Conservation (phyloP, 2,329 filamentous ascomycete species). For the Colletotrichum musae region DNA sequence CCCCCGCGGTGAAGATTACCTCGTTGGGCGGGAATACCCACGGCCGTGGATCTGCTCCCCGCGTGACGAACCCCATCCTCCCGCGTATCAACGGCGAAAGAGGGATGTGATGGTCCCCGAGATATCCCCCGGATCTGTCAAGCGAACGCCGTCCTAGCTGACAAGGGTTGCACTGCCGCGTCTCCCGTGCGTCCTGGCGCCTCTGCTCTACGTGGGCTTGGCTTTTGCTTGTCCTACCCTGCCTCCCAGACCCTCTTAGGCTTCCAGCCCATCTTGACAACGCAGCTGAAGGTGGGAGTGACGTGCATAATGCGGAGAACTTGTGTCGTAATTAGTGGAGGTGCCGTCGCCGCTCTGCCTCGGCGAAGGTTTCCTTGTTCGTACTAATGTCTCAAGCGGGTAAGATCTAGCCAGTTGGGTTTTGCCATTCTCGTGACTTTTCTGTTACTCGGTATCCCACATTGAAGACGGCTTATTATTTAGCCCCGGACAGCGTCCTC, state of each 20-base stretch:
- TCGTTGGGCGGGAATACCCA: not conserved
- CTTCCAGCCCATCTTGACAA: conserved; percentile 17
- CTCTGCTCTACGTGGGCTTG: conserved; percentile 2
- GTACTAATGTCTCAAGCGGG: conserved; percentile 6
- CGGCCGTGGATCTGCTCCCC: not conserved
- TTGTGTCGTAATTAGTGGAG: conserved; percentile 29
- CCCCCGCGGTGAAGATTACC: conserved; percentile 28
- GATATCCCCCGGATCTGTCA: conserved; percentile 25
- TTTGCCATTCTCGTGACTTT: conserved; percentile 31
- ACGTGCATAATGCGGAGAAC: conserved; percentile 29
- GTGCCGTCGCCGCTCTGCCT: not conserved
- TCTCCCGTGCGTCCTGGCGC: not conserved
- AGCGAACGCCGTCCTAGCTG: too few species aligned
- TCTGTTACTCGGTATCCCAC: not conserved
- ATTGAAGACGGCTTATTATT: conserved; percentile 19
- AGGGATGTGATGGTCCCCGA: conserved; percentile 26
- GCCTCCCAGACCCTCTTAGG: not conserved
- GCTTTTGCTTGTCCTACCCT: conserved; percentile 5
- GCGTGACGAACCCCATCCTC: not conserved
- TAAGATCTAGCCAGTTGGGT: not conserved
- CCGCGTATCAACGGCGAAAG: conserved; percentile 1
- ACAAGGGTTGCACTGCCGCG: not conserved
- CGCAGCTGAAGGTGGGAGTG: conserved; percentile 17
- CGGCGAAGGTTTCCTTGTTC: conserved; percentile 27
- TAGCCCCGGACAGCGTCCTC: conserved; percentile 11